Base-by-base conservation (phyloP, 495 filamentous ascomycete species). In the Xylaria curta region DNA sequence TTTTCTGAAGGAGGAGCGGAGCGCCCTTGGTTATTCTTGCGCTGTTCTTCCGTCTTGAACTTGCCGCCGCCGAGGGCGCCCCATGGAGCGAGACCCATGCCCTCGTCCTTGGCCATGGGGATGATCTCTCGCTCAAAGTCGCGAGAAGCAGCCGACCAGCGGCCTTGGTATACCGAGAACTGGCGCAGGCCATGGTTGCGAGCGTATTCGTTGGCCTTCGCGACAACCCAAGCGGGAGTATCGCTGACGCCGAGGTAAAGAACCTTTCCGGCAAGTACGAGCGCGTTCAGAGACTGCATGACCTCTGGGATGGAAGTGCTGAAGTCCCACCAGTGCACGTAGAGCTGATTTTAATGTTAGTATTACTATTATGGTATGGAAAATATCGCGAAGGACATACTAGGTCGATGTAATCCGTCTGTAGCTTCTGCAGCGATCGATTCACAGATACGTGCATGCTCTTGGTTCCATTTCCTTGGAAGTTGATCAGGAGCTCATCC, bases 91-190 rank as follows among this genome's bases (percentile, higher is more conserved):
- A 94, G 67, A 0, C 81, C 90, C 92, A 94, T 94, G n/a, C 90
- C 90, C 74, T 93, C 90, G 13, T 81, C 85, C 10, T 79, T 77
- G 66, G 77, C 81, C 91, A 93, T 93, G 65, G 88, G 89, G 63
- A 93, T 85, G 66, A 93, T 91, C 1, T 93, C 91, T 24, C 91
- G 82, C 79, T 93, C 91, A 47, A 92, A 87, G 72, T 92, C 91
- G n/a, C 91, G 86, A 8, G 75, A 71, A 0, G 85, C 84, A 10
- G 89, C 89, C 28, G 80, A 86, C 89, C 89, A 93, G 24, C 80
- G 81, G 24, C 91, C 91, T 75, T 92, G 89, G 79, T 92, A 93
- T 12, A 92, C 89, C 33, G 81, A 82, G 80, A 93, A 93, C 49
- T 85, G 89, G 33, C 86, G 85, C 0, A 91, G 79, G n/a, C 87